phyloP scores from a whole-genome alignment of 768 basidiomycete species.

The Coprinopsis sp. region DNA sequence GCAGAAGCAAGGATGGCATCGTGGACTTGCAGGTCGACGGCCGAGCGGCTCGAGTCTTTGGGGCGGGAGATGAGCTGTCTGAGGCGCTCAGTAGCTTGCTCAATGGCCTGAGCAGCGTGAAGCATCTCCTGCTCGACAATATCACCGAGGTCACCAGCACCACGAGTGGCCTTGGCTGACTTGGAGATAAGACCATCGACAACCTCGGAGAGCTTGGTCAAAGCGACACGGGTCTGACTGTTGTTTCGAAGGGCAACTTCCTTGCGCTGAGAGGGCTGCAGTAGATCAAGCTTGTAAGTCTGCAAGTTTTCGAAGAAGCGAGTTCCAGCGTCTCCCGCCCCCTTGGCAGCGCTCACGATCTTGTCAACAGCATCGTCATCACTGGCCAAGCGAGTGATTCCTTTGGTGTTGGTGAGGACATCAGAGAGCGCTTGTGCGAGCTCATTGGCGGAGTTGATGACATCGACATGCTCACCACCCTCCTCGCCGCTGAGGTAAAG shows the following conservation, averaged over 20 bases:
- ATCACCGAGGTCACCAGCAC: conserved; percentile 92
- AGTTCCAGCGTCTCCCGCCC: conserved; percentile 81
- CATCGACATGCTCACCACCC: conserved; percentile 94
- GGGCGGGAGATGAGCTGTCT: conserved; percentile 91
- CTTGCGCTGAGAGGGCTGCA: conserved; percentile 70
- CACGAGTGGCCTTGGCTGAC: conserved; percentile 66
- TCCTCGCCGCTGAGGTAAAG: conserved; percentile 81
- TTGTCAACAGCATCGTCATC: conserved; percentile 92
- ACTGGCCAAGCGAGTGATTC: conserved; percentile 86
- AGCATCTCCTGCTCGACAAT: conserved; percentile 97
- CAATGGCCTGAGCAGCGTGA: conserved; percentile 89
- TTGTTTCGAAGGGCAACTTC: conserved; percentile 89
- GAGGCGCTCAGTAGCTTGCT: conserved; percentile 83
- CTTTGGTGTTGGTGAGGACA: conserved; percentile 90
- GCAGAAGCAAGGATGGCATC: conserved; percentile 94
- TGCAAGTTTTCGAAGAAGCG: conserved; percentile 94
- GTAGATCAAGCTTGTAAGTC: conserved; percentile 87
- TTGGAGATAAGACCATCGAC: conserved; percentile 87
- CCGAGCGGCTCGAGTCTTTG: conserved; percentile 80
- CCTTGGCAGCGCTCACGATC: conserved; percentile 79
- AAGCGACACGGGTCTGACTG: conserved; percentile 74
- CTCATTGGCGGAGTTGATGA: conserved; percentile 96
- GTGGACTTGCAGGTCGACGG: conserved; percentile 93
- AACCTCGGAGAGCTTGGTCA: conserved; percentile 80
- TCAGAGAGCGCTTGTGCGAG: conserved; percentile 92